Conservation (phyloP, 345 rosid species). For the Leavenworthia alabamica region DNA sequence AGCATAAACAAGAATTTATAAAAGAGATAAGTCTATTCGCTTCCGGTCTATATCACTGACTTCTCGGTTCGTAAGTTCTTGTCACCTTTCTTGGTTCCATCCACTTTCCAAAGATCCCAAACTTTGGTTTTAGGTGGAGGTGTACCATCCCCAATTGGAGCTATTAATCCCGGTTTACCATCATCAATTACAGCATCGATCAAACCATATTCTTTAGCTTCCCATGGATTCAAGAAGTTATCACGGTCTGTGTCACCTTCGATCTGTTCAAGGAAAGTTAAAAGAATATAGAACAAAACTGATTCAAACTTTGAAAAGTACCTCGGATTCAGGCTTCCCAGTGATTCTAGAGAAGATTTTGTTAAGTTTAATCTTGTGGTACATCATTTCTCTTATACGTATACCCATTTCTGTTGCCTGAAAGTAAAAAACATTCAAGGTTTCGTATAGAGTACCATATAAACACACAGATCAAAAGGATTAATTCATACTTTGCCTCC, state of each 20-base stretch:
- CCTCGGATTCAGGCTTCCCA: constrained; percentile 74
- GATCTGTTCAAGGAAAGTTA: constrained; percentile 36
- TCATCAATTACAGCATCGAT: constrained; percentile 80
- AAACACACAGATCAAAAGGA: neutral
- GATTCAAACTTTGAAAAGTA: neutral
- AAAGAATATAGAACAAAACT: neutral
- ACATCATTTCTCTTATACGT: constrained; percentile 66
- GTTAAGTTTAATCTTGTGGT: constrained; percentile 68
- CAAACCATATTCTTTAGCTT: constrained; percentile 88
- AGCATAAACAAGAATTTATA: neutral
- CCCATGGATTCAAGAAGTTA: constrained; percentile 88
- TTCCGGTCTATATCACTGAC: constrained; percentile 22
- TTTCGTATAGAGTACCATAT: neutral
- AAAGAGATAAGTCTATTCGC: constrained; percentile 14
- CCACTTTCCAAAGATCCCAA: constrained; percentile 70
- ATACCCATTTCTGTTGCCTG: constrained; percentile 77
- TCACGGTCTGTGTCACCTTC: constrained; percentile 77
- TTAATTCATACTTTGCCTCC: constrained; percentile 83
- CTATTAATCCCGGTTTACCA: constrained; percentile 89
- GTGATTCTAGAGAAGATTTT: constrained; percentile 73
- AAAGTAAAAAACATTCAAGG: constrained; percentile 18
- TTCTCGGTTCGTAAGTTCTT: constrained; percentile 58
- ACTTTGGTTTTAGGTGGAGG: constrained; percentile 69
- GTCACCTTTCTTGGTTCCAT: constrained; percentile 54
- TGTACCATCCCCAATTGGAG: constrained; percentile 53